Conservation (phyloP, 1,139 yeast species). For the Blastobotrys ciferrii region DNA sequence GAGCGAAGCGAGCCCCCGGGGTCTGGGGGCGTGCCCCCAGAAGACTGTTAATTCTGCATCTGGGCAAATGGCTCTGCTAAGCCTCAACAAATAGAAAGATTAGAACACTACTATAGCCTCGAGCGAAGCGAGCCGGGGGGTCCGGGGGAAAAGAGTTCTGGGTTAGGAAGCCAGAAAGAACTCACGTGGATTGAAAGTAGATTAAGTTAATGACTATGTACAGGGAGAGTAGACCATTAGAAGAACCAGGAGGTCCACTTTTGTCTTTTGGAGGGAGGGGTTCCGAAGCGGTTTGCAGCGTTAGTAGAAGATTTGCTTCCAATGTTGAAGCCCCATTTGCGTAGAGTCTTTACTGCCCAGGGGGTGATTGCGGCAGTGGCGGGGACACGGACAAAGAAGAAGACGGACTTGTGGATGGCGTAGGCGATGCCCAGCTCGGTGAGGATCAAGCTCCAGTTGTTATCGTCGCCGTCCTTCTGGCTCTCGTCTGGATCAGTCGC, state of each 20-base stretch:
- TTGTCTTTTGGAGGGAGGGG: constrained; percentile 48
- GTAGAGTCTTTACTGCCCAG: constrained; percentile 59
- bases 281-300: constrained; percentile 47
- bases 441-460: constrained; percentile 43
- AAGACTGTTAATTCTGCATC: too few relatives aligned
- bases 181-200: too few relatives aligned
- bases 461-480: constrained; percentile 20
- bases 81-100: too few relatives aligned
- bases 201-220: constrained; percentile 1
- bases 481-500: constrained; percentile 29
- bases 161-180: too few relatives aligned
- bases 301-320: constrained; percentile 47
- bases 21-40: too few relatives aligned
- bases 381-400: constrained; percentile 77
- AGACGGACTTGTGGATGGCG: constrained; percentile 83
- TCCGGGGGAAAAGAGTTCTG: too few relatives aligned
- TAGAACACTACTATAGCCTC: too few relatives aligned
- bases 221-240: constrained; percentile 26
- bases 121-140: too few relatives aligned
- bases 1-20: too few relatives aligned
- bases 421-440: constrained; percentile 88
- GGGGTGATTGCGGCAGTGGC: constrained; percentile 94
- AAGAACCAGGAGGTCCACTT: constrained; percentile 66
- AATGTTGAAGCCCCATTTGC: constrained; percentile 78
- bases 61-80: too few relatives aligned